Conservation (phyloP, 2,329 filamentous ascomycete genomes). For the Xylaria sp. region DNA sequence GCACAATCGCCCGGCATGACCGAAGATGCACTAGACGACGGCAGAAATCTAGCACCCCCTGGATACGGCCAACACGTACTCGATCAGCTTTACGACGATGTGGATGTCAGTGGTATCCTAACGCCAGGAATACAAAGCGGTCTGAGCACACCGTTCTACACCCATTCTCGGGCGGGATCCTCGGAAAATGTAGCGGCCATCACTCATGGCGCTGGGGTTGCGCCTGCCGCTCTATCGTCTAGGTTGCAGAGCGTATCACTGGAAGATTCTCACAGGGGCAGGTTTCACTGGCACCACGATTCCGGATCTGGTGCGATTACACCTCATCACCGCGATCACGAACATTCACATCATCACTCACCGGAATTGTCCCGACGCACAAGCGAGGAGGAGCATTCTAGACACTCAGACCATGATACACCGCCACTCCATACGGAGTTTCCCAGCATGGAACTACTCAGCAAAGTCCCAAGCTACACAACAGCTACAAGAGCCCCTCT, state of each 20-base stretch:
- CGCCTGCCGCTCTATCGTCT: slow-evolving; percentile 68
- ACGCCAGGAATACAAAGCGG: slow-evolving; percentile 71
- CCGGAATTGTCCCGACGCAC: slow-evolving; percentile 63
- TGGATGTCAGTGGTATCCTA: slow-evolving; percentile 84
- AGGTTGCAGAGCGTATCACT: slow-evolving; percentile 76
- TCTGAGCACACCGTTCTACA: slow-evolving; percentile 83
- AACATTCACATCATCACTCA: slow-evolving; percentile 58
- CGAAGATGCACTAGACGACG: slow-evolving; percentile 54
- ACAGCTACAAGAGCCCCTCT: slow-evolving; percentile 75
- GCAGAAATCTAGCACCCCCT: slow-evolving; percentile 78
- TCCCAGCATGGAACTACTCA: slow-evolving; percentile 71
- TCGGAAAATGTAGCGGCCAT: slow-evolving; percentile 79
- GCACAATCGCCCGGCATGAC: slow-evolving; percentile 65
- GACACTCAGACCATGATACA: slow-evolving; percentile 63
- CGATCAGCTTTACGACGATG: slow-evolving; percentile 89
- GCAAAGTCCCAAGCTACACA: slow-evolving; percentile 80
- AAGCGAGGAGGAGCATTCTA: slow-evolving; percentile 58
- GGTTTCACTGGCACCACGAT: slow-evolving; percentile 58
- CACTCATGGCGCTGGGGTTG: slow-evolving; percentile 58
- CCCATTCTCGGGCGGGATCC: slow-evolving; percentile 78
- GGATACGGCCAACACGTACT: slow-evolving; percentile 91
- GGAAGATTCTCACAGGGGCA: slow-evolving; percentile 58
- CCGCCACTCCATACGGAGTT: slow-evolving; percentile 62
- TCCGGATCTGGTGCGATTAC: slow-evolving; percentile 58
- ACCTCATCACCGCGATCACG: slow-evolving; percentile 54